Evolutionary conservation across 331 rosid species (phyloP), one percentile per base, ranked within the genome.

Genomic region (Ulmus americana): DNA sequence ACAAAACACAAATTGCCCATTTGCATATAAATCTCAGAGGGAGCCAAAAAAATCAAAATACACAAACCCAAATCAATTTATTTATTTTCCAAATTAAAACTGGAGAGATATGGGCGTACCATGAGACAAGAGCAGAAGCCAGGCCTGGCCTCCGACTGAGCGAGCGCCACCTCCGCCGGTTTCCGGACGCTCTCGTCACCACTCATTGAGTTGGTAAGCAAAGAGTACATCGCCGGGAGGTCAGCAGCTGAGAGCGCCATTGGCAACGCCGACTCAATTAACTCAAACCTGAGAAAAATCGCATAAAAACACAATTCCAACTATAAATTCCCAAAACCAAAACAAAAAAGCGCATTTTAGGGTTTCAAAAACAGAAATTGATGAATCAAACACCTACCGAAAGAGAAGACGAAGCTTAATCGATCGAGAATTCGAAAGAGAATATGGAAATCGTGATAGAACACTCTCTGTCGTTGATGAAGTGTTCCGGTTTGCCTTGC

Each of bases 41-140:
- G 38, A 57, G 39, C 16, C 2, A 10, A 39, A 0, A 54, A 54
- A 58, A 6, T 41, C 18, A 58, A 40, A 13, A 35, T 39, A 14
- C 7, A 45, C 3, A 13, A 63, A 35, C 46, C 20, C 20, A 6
- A 3, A 28, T 20, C 56, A 5, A n/a, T 5, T 35, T 6, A 47
- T 10, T 20, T 14, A 35, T 41, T 6, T 10, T 9, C n/a, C 8
- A 22, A 62, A 48, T 20, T 7, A 35, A 1, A 62, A 12, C 35
- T 58, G 55, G 16, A 14, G 35, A 57, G 40, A 55, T 28, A 11
- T 42, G 20, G 35, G 39, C 73, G 14, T 76, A 83, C 88, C 79
- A 92, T 77, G 55, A 92, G 94, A 70, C 98, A 92, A 8, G 94
- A 89, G 82, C 95, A 85, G 80, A 89, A 92, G 47, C 98, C 96